These are phyloP conservation scores for Laburnicola sp. DNA, from an alignment of 2,329 filamentous ascomycete species.

Conservation along the genomic window DNA sequence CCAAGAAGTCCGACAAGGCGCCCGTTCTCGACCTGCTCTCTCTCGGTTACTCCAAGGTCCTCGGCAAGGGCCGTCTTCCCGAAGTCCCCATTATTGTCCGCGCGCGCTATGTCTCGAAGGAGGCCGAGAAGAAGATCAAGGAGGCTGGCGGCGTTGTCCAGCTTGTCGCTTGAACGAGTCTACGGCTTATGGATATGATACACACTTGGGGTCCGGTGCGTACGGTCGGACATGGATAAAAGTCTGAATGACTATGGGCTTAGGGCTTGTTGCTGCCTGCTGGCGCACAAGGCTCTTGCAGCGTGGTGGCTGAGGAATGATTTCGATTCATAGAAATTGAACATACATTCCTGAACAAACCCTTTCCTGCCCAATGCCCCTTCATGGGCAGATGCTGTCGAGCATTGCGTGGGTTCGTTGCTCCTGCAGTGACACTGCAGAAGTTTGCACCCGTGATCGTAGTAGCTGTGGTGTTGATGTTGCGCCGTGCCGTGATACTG, in stretches of 20 bases:
- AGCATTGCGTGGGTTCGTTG: slow-evolving; percentile 4
- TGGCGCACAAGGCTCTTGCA: slow-evolving; percentile 44
- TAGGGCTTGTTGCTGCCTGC: slow-evolving; percentile 34
- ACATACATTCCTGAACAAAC: slow-evolving; percentile 58
- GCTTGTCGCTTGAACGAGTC: slow-evolving; percentile 75
- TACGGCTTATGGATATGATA: slow-evolving; percentile 15
- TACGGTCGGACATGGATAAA: slow-evolving; percentile 32
- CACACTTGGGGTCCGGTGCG: slow-evolving; percentile 14
- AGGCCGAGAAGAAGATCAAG: slow-evolving; percentile 99
- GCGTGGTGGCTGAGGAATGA: slow-evolving; percentile 59
- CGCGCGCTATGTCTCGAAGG: slow-evolving; percentile 91
- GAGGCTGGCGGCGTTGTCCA: slow-evolving; percentile 95
- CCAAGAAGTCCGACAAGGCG: slow-evolving; percentile 77
- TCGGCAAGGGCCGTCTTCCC: slow-evolving; percentile 96
- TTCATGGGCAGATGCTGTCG: slow-evolving; percentile 2
- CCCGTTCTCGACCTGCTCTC: slow-evolving; percentile 97
- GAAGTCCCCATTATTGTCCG: slow-evolving; percentile 91
- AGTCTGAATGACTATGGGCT: slow-evolving; percentile 28
- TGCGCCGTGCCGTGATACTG: too few relatives aligned
- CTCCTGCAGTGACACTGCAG: too few relatives aligned
- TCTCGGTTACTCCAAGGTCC: slow-evolving; percentile 97
- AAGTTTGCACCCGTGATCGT: too few relatives aligned
- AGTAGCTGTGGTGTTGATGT: too few relatives aligned
- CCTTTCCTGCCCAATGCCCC: slow-evolving; percentile 22
- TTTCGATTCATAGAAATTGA: slow-evolving; percentile 46